phyloP scores from a whole-genome alignment of 1,284 basidiomycete genomes.

The Heterobasidion annosum region DNA sequence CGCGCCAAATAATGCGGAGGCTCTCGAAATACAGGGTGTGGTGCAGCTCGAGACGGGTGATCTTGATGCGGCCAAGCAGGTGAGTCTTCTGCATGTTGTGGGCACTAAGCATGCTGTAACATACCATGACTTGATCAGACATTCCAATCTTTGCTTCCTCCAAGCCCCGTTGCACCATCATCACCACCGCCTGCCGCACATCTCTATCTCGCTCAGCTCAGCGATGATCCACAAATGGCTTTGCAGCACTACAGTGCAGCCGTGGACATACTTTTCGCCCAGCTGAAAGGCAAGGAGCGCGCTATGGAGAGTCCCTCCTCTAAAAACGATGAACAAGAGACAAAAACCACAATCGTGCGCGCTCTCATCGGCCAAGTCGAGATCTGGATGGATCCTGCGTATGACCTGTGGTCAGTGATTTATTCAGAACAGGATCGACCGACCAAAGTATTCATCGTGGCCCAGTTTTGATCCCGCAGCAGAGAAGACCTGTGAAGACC shows the following conservation, averaged over 20 bases:
- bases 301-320: slow-evolving; percentile 32
- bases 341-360: slow-evolving; percentile 68
- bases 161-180: slow-evolving; percentile 45
- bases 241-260: slow-evolving; percentile 79
- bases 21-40: slow-evolving; percentile 75
- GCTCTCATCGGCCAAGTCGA: slow-evolving; percentile 90
- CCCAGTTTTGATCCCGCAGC: slow-evolving; percentile 73
- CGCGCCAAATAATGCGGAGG: slow-evolving; percentile 58
- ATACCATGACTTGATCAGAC: slow-evolving; percentile 32
- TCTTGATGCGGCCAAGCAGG: slow-evolving; percentile 64
- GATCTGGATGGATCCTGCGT: slow-evolving; percentile 88
- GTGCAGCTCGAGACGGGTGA: slow-evolving; percentile 74
- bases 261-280: slow-evolving; percentile 62
- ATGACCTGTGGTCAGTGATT: slow-evolving; percentile 70
- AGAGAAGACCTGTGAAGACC: slow-evolving; percentile 72
- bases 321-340: slow-evolving; percentile 50
- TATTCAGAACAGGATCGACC: neutral
- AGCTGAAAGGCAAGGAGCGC: slow-evolving; percentile 64
- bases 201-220: slow-evolving; percentile 86
- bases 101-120: neutral
- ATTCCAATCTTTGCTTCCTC: slow-evolving; percentile 54
- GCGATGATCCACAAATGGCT: slow-evolving; percentile 67
- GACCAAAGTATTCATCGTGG: neutral
- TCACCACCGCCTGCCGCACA: slow-evolving; percentile 76
- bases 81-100: slow-evolving; percentile 17